Conservation (phyloP, 768 basidiomycete species). For the Mycena chlorophos region DNA sequence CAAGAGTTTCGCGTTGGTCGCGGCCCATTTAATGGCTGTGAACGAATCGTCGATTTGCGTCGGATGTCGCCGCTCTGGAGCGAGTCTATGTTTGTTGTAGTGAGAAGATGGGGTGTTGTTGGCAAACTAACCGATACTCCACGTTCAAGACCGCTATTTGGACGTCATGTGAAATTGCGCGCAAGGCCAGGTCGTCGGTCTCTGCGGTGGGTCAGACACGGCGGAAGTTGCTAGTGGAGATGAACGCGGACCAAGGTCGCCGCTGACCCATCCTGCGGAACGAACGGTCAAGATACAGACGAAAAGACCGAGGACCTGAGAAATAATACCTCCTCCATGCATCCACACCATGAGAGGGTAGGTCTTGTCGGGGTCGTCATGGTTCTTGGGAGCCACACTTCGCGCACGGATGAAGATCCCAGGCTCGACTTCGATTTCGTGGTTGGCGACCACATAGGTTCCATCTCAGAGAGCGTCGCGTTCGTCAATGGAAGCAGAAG, state of each 20-base stretch:
- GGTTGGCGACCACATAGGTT: slow-evolving; percentile 10
- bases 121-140: slow-evolving; percentile 14
- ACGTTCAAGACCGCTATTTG: slow-evolving; percentile 16
- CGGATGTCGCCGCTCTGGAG: slow-evolving; percentile 15
- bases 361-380: background rate
- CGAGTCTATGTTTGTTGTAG: background rate
- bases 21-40: slow-evolving; percentile 19
- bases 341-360: slow-evolving; percentile 19
- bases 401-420: slow-evolving; percentile 13
- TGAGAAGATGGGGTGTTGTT: background rate
- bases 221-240: too few species aligned
- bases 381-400: slow-evolving; percentile 5
- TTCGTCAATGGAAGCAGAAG: background rate
- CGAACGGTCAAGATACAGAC: background rate
- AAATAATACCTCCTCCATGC: slow-evolving; percentile 17
- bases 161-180: slow-evolving; percentile 14
- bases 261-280: slow-evolving; percentile 4
- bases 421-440: slow-evolving; percentile 8
- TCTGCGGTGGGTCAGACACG: too few species aligned
- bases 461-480: background rate
- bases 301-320: background rate
- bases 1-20: background rate
- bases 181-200: slow-evolving; percentile 12
- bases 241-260: too few species aligned
- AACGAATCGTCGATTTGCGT: slow-evolving; percentile 13